Percentiles rank a stretch among this genome's conserved stretches.
Conservation (phyloP, 139 green algal genomes). For the Micractinium conductrix region DNA sequence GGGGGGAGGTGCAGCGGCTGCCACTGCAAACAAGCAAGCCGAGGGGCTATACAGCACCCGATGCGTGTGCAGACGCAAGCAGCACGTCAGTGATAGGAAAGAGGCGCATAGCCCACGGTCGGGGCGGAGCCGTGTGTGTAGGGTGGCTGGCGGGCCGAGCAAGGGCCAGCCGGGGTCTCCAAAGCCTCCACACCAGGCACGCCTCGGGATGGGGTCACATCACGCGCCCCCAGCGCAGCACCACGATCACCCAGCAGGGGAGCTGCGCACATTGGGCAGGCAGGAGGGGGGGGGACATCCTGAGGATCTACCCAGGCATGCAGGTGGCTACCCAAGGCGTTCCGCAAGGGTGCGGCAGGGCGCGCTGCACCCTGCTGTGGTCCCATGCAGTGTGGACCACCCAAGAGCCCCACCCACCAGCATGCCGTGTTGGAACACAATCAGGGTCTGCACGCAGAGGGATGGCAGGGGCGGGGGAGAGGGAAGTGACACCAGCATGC, state of each 20-base stretch:
- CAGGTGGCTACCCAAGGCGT: not conserved
- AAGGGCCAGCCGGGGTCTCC: no score
- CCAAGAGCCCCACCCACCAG: constrained; percentile 8
- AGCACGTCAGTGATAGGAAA: no score
- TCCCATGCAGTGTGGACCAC: not conserved
- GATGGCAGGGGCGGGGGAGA: not conserved
- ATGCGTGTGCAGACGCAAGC: no score
- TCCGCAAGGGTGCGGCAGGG: no score
- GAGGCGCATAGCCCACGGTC: no score
- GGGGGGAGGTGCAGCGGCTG: no score
- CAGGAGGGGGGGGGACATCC: not conserved
- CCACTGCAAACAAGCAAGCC: no score
- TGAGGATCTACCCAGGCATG: not conserved
- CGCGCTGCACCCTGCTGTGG: not conserved
- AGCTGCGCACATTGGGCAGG: not conserved
- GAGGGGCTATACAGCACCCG: no score
- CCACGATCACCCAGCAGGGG: constrained; percentile 18
- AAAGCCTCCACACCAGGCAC: no score
- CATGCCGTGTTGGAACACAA: constrained; percentile 29
- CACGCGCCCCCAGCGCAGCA: constrained; percentile 27
- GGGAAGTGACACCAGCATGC: not conserved
- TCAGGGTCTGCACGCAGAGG: not conserved
- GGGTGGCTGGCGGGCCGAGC: no score
- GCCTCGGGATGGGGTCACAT: constrained; percentile 6
- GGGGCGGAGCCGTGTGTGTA: no score